phyloP scores from a whole-genome alignment of 2,329 filamentous ascomycete species.

The Aspergillus brunneoviolaceus region DNA sequence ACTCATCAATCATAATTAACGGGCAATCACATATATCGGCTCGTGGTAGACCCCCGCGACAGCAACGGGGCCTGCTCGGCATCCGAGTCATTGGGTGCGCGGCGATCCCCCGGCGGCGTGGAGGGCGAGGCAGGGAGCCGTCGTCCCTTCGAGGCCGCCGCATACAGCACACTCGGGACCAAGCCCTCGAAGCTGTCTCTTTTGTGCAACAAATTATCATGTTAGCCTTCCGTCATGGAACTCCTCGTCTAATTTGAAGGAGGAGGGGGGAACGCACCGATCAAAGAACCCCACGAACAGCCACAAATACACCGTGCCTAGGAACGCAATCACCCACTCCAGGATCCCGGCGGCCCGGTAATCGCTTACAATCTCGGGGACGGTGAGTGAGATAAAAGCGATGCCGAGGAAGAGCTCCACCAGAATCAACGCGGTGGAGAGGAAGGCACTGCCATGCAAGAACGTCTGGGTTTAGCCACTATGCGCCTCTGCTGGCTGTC shows the following conservation, averaged over 20 bases:
- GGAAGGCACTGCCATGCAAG: constrained; percentile 14
- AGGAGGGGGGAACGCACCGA: constrained; percentile 6
- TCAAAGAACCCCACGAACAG: constrained; percentile 24
- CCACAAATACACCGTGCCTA: constrained; percentile 23
- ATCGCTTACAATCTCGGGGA: constrained; percentile 12
- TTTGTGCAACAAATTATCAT: too few relatives aligned
- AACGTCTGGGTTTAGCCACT: background rate
- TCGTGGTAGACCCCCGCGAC: background rate
- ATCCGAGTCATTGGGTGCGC: background rate
- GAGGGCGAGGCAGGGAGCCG: background rate
- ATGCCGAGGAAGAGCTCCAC: constrained; percentile 19
- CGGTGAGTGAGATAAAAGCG: constrained; percentile 19
- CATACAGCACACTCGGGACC: constrained; percentile 16
- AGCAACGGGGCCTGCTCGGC: constrained; percentile 14
- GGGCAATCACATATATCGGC: constrained; percentile 11
- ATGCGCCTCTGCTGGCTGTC: background rate
- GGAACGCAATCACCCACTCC: constrained; percentile 25
- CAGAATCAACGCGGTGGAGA: constrained; percentile 22
- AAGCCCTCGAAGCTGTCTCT: constrained; percentile 15
- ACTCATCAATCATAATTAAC: background rate
- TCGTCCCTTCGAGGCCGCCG: background rate
- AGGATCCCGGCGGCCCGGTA: constrained; percentile 20
- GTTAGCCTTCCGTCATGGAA: too few relatives aligned
- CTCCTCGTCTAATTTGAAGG: too few relatives aligned
- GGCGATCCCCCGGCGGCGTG: background rate